These are phyloP conservation scores for Primulina huaijiensis DNA, from an alignment of 257 asterid genomes.

Conservation along the genomic window DNA sequence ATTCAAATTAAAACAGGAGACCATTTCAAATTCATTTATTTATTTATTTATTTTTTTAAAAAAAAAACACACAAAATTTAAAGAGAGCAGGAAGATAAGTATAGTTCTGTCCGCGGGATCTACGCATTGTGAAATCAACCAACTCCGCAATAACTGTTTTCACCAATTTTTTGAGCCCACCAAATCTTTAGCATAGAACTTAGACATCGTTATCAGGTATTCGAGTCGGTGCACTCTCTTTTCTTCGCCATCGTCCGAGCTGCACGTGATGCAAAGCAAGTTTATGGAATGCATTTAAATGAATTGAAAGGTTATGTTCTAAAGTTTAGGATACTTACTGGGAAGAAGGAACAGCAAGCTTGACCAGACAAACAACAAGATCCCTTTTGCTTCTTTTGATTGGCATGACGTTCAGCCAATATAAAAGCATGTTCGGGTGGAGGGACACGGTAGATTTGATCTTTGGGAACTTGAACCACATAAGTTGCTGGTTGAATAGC, in stretches of 20 bases:
- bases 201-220: neutral
- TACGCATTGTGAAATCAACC: neutral
- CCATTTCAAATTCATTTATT: neutral
- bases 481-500: conserved; percentile 28
- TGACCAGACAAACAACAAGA: conserved; percentile 21
- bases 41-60: too few relatives aligned
- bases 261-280: neutral
- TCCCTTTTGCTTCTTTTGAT: neutral
- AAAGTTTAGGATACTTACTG: conserved; percentile 12
- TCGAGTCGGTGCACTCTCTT: neutral
- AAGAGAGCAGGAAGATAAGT: neutral
- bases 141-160: neutral
- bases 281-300: neutral
- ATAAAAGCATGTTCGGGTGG: conserved; percentile 35
- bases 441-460: conserved; percentile 44
- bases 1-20: neutral
- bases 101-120: neutral
- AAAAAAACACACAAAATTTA: too few relatives aligned
- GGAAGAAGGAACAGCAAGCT: conserved; percentile 20
- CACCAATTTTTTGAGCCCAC: too few relatives aligned
- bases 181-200: too few relatives aligned
- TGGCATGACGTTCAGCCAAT: conserved; percentile 18
- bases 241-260: neutral
- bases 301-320: neutral
- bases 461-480: conserved; percentile 41